phyloP scores from a whole-genome alignment of 257 asterid genomes.

The Fraxinus pennsylvanica region DNA sequence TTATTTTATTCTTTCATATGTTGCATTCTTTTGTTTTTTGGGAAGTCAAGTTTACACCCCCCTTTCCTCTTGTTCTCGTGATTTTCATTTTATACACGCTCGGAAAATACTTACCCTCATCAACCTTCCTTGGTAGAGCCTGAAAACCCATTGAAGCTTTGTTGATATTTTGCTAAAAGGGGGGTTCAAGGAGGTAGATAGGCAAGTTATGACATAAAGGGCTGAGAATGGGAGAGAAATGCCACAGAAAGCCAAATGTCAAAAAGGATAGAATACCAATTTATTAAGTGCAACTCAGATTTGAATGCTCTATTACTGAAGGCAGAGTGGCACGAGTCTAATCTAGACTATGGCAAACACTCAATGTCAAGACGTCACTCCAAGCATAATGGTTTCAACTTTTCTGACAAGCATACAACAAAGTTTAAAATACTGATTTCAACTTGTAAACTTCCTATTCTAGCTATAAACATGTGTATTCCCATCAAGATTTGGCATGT shows the following conservation, averaged over 20 bases:
- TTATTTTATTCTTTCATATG: no score
- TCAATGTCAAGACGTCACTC: not conserved
- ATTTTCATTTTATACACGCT: no score
- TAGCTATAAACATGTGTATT: conserved; percentile 4
- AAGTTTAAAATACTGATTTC: not conserved
- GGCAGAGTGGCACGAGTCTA: not conserved
- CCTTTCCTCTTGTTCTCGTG: no score
- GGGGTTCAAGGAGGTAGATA: not conserved
- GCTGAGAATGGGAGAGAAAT: not conserved
- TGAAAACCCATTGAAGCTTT: no score
- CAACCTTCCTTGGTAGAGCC: no score
- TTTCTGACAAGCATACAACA: not conserved
- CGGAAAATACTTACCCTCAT: no score
- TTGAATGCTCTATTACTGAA: not conserved
- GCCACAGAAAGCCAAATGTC: not conserved
- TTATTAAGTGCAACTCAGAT: not conserved
- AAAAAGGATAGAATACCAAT: not conserved
- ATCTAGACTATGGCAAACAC: not conserved
- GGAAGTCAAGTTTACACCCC: no score
- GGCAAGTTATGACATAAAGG: not conserved
- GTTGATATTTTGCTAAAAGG: no score
- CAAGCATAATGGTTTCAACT: not conserved
- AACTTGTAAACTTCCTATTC: conserved; percentile 2
- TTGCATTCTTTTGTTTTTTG: no score
- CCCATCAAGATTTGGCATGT: not conserved